A percentile compares a stretch with the other conserved stretches of the same genome.
Conservation (phyloP, 345 rosid species). For the Lagerstroemia speciosa region DNA sequence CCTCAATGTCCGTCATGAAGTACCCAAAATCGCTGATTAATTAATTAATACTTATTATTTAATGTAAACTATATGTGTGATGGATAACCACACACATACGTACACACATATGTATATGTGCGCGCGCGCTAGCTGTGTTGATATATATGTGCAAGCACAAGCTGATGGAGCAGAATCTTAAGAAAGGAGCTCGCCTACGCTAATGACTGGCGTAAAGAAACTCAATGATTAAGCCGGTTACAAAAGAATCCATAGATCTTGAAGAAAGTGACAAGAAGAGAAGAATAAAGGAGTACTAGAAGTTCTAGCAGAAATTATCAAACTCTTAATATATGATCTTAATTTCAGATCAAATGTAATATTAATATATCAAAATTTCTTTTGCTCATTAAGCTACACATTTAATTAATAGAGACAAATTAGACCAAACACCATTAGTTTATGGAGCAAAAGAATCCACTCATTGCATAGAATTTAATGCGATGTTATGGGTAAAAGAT, state of each 20-base stretch:
- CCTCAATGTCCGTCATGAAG: background rate
- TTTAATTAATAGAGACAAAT: background rate
- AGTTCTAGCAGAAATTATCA: too few species aligned
- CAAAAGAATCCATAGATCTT: too few species aligned
- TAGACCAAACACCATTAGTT: background rate
- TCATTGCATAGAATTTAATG: background rate
- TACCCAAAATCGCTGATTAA: constrained; percentile 1
- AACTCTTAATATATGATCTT: too few species aligned
- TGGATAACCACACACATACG: too few species aligned
- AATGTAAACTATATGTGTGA: background rate
- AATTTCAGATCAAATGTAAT: too few species aligned
- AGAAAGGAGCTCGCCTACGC: background rate
- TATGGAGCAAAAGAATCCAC: background rate
- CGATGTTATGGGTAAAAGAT: background rate
- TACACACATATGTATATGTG: too few species aligned
- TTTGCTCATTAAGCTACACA: too few species aligned
- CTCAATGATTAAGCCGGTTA: background rate
- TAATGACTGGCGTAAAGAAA: background rate
- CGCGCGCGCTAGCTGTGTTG: too few species aligned
- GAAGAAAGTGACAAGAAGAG: too few species aligned
- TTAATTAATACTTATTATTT: constrained; percentile 1
- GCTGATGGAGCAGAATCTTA: constrained; percentile 12
- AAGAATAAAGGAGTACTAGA: too few species aligned
- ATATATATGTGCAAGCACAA: constrained; percentile 10
- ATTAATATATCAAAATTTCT: too few species aligned